Percentiles rank a stretch among this genome's conserved stretches.
These are phyloP conservation scores for Chrysoporthe austroafricana DNA, from an alignment of 2,329 filamentous ascomycete genomes.

Conservation along the genomic window DNA sequence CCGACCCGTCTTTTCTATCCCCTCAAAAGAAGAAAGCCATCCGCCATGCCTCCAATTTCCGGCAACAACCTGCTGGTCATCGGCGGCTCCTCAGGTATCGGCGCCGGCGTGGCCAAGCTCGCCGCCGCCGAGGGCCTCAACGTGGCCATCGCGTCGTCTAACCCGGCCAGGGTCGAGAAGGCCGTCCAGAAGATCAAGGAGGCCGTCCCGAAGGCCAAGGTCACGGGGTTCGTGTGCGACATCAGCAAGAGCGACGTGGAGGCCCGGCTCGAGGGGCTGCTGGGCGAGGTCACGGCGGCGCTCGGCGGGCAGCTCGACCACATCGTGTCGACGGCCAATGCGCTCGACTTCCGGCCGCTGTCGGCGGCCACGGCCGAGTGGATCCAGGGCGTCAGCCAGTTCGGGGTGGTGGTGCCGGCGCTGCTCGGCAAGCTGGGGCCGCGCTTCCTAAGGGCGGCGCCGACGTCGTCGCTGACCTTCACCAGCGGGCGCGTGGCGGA, in stretches of 20 bases:
- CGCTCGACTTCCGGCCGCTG: slow-evolving; percentile 43
- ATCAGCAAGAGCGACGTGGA: slow-evolving; percentile 49
- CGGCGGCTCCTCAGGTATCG: slow-evolving; percentile 25
- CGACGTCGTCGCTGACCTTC: slow-evolving; percentile 49
- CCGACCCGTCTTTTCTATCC: no score
- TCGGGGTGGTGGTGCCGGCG: slow-evolving; percentile 53
- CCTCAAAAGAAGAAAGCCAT: neutral
- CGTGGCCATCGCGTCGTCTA: slow-evolving; percentile 24
- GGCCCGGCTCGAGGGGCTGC: slow-evolving; percentile 46
- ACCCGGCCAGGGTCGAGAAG: slow-evolving; percentile 10
- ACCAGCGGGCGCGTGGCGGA: slow-evolving; percentile 52
- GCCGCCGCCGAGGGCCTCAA: slow-evolving; percentile 18
- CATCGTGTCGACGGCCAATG: slow-evolving; percentile 56
- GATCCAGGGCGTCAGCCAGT: slow-evolving; percentile 46
- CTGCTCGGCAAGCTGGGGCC: slow-evolving; percentile 50
- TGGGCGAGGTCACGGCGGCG: slow-evolving; percentile 36
- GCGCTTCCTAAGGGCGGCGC: slow-evolving; percentile 43
- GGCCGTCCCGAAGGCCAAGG: slow-evolving; percentile 33
- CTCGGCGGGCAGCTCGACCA: slow-evolving; percentile 47
- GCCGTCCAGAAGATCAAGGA: slow-evolving; percentile 19
- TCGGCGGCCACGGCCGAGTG: slow-evolving; percentile 42
- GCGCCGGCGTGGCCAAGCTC: slow-evolving; percentile 21
- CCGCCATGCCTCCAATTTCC: slow-evolving; percentile 13
- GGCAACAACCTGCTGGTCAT: slow-evolving; percentile 14
- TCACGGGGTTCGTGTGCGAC: slow-evolving; percentile 49